phyloP scores from a whole-genome alignment of 169 alveolate genomes.

The Plasmodium adleri region DNA sequence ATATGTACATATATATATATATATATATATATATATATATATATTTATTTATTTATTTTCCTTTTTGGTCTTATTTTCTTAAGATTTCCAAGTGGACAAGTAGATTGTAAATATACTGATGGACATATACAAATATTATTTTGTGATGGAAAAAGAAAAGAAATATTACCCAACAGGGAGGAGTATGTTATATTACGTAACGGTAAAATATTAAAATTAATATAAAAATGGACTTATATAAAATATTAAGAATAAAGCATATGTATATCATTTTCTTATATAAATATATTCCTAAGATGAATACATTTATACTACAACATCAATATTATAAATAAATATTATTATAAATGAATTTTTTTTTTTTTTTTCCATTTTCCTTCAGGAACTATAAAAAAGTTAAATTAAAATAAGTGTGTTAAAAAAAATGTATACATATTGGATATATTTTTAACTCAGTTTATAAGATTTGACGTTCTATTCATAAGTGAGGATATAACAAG shows the following conservation, averaged over 20 bases:
- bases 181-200: conserved; percentile 60
- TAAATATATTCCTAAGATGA: no score
- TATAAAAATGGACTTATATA: no score
- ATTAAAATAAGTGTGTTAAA: not conserved
- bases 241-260: no score
- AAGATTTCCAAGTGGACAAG: conserved; percentile 74
- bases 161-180: conserved; percentile 71
- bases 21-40: not conserved
- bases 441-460: no score
- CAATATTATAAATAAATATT: not conserved
- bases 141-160: conserved; percentile 68
- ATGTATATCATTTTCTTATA: no score
- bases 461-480: no score
- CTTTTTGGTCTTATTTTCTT: conserved; percentile 13
- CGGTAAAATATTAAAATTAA: conserved; percentile 13
- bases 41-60: not conserved
- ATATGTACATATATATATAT: not conserved
- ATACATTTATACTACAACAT: no score
- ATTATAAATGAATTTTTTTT: not conserved
- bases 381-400: conserved; percentile 52
- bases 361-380: not conserved
- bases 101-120: conserved; percentile 75
- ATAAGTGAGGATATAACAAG: no score
- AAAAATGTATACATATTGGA: no score
- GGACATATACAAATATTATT: conserved; percentile 73